Conservation (phyloP, 2,329 filamentous ascomycete species). For the Penicillium sp. region DNA sequence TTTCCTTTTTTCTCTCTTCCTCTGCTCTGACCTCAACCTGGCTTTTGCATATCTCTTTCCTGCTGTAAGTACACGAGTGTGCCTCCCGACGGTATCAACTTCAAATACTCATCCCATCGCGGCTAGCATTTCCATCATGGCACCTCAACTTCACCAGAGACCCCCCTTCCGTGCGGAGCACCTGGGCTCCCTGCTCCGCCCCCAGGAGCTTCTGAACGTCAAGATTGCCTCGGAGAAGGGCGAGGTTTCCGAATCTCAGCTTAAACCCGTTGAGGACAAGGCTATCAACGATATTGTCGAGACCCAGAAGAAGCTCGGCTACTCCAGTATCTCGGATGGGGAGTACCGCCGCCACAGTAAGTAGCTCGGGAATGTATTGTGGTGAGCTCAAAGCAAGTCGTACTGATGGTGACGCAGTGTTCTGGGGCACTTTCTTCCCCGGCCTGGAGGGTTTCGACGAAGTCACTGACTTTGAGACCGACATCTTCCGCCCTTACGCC, state of each 20-base stretch:
- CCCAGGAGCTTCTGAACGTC: conserved; percentile 63
- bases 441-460: conserved; percentile 60
- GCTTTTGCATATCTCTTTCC: not conserved
- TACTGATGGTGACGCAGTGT: conserved; percentile 43
- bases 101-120: not conserved
- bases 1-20: conserved; percentile 5
- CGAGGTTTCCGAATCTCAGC: conserved; percentile 57
- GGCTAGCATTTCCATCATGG: conserved; percentile 27
- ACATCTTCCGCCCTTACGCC: conserved; percentile 62
- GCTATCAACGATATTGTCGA: conserved; percentile 68
- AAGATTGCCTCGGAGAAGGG: conserved; percentile 62
- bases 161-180: conserved; percentile 75
- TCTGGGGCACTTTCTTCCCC: conserved; percentile 62
- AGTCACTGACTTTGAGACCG: conserved; percentile 51
- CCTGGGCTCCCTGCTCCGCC: conserved; percentile 71
- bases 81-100: not conserved
- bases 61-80: conserved; percentile 2
- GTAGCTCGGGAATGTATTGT: conserved; percentile 1
- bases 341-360: conserved; percentile 62
- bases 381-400: not conserved
- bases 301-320: conserved; percentile 66
- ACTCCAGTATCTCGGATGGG: conserved; percentile 69
- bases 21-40: not conserved
- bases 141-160: conserved; percentile 42
- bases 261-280: conserved; percentile 66